Evolutionary conservation across 345 rosid species (phyloP).

Genomic region (Euphorbia peplus): DNA sequence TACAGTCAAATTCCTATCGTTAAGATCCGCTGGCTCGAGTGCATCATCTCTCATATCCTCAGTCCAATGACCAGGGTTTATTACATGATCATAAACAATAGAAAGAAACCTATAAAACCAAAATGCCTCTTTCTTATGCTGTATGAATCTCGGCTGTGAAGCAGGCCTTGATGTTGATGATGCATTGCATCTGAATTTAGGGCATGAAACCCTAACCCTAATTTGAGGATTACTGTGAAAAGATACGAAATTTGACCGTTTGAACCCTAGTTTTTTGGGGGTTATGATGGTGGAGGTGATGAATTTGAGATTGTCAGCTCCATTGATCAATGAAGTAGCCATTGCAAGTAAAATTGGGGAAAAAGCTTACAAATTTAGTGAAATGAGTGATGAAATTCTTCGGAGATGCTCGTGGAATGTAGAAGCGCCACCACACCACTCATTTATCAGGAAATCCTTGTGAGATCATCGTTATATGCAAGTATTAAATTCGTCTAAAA

Average conservation of each 20-base stretch:
- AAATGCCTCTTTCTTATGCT: constrained; percentile 41
- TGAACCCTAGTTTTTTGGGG: constrained; percentile 20
- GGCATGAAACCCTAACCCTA: constrained; percentile 11
- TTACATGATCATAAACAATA: constrained; percentile 33
- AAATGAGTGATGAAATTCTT: too few relatives aligned
- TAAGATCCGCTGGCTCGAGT: constrained; percentile 35
- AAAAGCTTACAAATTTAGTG: too few relatives aligned
- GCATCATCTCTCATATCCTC: constrained; percentile 42
- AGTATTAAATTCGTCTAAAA: too few relatives aligned
- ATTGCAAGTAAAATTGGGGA: constrained; percentile 7
- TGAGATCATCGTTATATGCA: too few relatives aligned
- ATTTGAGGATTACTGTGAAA: background rate
- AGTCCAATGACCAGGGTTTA: constrained; percentile 42
- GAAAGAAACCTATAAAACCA: constrained; percentile 42
- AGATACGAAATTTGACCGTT: constrained; percentile 12
- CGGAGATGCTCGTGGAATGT: too few relatives aligned
- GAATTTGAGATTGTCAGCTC: constrained; percentile 28
- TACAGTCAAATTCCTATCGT: constrained; percentile 28
- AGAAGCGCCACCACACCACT: too few relatives aligned
- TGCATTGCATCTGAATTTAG: constrained; percentile 14
- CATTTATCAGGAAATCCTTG: too few relatives aligned
- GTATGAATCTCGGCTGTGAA: constrained; percentile 39
- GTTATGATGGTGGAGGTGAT: background rate
- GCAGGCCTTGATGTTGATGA: constrained; percentile 40
- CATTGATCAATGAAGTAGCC: constrained; percentile 30